phyloP scores from a whole-genome alignment of 2,329 filamentous ascomycete genomes.

The Beauveria asiatica region DNA sequence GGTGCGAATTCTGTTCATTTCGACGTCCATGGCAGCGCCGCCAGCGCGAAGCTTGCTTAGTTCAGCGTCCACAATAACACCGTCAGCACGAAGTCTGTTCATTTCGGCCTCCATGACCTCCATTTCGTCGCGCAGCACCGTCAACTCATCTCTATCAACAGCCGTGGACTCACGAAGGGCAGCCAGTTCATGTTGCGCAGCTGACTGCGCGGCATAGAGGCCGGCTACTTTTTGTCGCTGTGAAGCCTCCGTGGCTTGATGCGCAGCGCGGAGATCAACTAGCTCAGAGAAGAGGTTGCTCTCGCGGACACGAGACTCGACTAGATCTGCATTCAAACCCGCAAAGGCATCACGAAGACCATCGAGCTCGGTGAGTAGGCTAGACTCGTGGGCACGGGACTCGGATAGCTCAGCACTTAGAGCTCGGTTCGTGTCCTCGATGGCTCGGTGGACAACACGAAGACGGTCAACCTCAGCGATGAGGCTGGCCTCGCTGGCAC shows the following conservation, averaged over 20 bases:
- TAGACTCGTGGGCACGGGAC: background rate
- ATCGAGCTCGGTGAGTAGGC: background rate
- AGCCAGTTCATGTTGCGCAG: background rate
- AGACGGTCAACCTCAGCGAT: background rate
- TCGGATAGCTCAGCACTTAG: background rate
- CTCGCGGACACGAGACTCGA: background rate
- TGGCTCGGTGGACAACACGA: background rate
- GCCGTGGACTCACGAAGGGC: background rate
- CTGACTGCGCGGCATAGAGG: background rate
- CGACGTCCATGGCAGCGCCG: background rate
- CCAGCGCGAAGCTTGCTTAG: background rate
- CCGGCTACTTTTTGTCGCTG: background rate
- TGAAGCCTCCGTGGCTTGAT: background rate
- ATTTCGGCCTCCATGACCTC: background rate
- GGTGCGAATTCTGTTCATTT: background rate
- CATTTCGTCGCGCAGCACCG: background rate
- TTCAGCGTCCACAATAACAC: background rate
- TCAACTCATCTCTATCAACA: background rate
- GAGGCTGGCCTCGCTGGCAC: background rate
- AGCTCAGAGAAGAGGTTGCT: background rate
- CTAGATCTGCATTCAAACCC: background rate
- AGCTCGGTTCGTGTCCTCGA: background rate
- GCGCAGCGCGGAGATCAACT: background rate
- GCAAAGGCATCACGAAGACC: background rate
- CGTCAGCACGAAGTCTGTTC: background rate